Evolutionary conservation across 2,329 filamentous ascomycete species (phyloP).

Genomic region (Neocatenulostroma microsporum): DNA sequence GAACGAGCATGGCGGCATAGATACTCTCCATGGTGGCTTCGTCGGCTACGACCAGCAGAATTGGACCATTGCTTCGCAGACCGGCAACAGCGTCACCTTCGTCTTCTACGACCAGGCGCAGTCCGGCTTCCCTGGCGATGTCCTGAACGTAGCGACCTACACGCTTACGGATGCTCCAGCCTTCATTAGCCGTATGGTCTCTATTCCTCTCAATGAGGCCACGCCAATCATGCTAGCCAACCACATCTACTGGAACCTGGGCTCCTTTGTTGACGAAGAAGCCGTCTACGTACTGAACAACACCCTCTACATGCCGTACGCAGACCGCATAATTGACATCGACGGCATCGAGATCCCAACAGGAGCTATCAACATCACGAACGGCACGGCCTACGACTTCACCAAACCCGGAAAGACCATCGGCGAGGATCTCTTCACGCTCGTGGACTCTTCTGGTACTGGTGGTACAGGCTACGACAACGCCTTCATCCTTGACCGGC

Average conservation of each 20-base stretch:
- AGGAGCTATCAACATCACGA: constrained; percentile 39
- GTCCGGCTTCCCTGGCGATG: constrained; percentile 71
- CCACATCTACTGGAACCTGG: constrained; percentile 75
- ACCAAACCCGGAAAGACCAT: constrained; percentile 19
- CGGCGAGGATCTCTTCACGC: constrained; percentile 16
- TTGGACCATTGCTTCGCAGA: constrained; percentile 66
- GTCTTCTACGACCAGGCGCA: constrained; percentile 63
- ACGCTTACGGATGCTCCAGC: constrained; percentile 54
- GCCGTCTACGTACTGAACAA: constrained; percentile 61
- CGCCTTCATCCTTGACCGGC: constrained; percentile 20
- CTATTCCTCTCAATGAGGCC: constrained; percentile 61
- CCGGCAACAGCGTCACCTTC: constrained; percentile 63
- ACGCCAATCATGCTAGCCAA: constrained; percentile 77
- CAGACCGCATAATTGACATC: constrained; percentile 20
- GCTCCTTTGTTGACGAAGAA: constrained; percentile 67
- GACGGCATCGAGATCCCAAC: constrained; percentile 25
- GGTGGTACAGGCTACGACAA: constrained; percentile 19
- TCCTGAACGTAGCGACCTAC: constrained; percentile 67
- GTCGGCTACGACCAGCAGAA: constrained; percentile 57
- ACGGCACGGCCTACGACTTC: constrained; percentile 24
- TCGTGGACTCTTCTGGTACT: constrained; percentile 11
- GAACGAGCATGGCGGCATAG: constrained; percentile 44
- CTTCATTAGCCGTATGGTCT: constrained; percentile 68
- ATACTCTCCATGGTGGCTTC: constrained; percentile 47
- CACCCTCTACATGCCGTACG: constrained; percentile 65